A percentile compares a stretch with the other conserved stretches of the same genome.
phyloP scores from a whole-genome alignment of 2,329 filamentous ascomycete genomes.

The Emmonsiellopsis sp. region DNA sequence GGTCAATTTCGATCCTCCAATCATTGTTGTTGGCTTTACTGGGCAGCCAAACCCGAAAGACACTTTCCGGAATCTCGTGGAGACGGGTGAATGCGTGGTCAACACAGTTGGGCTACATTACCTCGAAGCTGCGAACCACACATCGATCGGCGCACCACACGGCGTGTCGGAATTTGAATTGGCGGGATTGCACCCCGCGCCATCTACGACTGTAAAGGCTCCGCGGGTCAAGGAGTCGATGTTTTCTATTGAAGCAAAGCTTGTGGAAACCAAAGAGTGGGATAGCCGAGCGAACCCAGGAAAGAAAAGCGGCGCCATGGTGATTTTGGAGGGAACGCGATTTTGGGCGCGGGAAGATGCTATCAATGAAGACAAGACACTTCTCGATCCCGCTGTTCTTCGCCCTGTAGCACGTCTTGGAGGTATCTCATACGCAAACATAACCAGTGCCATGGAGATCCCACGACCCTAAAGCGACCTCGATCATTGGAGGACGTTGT shows the following conservation, averaged over 20 bases:
- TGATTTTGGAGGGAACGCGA: constrained; percentile 69
- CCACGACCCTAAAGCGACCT: constrained; percentile 34
- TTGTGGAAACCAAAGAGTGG: constrained; percentile 68
- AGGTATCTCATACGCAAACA: constrained; percentile 73
- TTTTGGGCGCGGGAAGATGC: constrained; percentile 91
- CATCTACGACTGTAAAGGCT: constrained; percentile 56
- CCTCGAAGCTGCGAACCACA: constrained; percentile 79
- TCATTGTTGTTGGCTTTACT: constrained; percentile 61
- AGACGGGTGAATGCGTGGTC: constrained; percentile 67
- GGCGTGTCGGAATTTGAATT: constrained; percentile 72
- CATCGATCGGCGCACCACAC: constrained; percentile 66
- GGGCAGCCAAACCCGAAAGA: constrained; percentile 63
- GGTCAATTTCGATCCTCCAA: constrained; percentile 74
- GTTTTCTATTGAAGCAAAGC: constrained; percentile 70
- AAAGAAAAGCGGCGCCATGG: constrained; percentile 65
- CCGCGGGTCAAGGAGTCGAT: constrained; percentile 74
- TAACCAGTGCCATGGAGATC: constrained; percentile 63
- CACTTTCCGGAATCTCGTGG: constrained; percentile 63
- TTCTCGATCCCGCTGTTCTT: constrained; percentile 68
- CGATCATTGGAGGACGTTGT: background rate
- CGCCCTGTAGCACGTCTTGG: constrained; percentile 70
- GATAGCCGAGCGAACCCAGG: constrained; percentile 62
- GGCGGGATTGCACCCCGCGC: constrained; percentile 62
- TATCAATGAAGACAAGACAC: constrained; percentile 63
- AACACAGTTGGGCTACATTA: constrained; percentile 82